Conservation (phyloP, 2,329 filamentous ascomycete genomes). For the Geoglossum cookeanum region DNA sequence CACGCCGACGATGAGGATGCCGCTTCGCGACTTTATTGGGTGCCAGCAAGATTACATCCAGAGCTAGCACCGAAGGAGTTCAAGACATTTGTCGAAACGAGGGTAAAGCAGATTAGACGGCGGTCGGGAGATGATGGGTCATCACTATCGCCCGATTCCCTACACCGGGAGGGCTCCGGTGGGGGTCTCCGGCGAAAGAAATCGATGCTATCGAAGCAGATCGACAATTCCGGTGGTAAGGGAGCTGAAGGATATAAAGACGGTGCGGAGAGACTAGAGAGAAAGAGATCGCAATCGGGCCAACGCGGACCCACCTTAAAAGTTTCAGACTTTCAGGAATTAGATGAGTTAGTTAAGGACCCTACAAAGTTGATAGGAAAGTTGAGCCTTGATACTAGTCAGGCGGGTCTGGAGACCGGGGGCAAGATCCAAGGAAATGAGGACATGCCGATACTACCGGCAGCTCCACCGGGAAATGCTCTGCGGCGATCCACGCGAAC, state of each 20-base stretch:
- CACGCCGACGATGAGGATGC: slow-evolving; percentile 70
- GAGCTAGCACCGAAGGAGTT: slow-evolving; percentile 92
- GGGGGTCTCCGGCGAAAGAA: slow-evolving; percentile 66
- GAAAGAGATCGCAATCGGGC: slow-evolving; percentile 44
- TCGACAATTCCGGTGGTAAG: slow-evolving; percentile 48
- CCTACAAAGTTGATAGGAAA: slow-evolving; percentile 52
- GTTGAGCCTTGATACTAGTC: slow-evolving; percentile 35
- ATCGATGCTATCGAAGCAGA: slow-evolving; percentile 85
- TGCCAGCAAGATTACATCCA: slow-evolving; percentile 82
- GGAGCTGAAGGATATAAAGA: slow-evolving; percentile 52
- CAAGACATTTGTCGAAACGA: slow-evolving; percentile 86
- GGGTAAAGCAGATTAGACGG: slow-evolving; percentile 74
- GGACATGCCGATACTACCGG: slow-evolving; percentile 73
- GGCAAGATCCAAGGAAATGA: slow-evolving; percentile 29
- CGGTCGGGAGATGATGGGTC: slow-evolving; percentile 51
- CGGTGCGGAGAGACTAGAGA: slow-evolving; percentile 60
- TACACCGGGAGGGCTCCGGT: slow-evolving; percentile 33
- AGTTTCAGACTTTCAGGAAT: slow-evolving; percentile 36
- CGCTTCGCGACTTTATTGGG: slow-evolving; percentile 79
- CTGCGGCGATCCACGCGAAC: slow-evolving; percentile 81
- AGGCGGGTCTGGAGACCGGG: slow-evolving; percentile 22
- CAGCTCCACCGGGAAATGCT: slow-evolving; percentile 52
- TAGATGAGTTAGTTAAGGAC: slow-evolving; percentile 72
- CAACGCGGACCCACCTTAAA: slow-evolving; percentile 41
- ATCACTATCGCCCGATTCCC: slow-evolving; percentile 37